These are phyloP conservation scores for Boletus sp. DNA, from an alignment of 768 basidiomycete species.

Conservation along the genomic window DNA sequence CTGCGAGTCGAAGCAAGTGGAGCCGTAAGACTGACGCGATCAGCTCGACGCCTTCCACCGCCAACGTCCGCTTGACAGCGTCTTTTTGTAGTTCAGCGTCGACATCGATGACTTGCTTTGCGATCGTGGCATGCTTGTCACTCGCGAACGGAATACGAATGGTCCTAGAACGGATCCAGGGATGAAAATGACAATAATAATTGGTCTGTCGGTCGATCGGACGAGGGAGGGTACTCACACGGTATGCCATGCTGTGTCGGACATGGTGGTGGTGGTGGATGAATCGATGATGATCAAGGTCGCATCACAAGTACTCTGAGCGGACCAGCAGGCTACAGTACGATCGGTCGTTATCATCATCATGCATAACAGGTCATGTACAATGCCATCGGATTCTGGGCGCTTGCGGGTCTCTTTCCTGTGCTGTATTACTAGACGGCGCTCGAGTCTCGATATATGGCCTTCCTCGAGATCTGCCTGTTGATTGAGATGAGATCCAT, in stretches of 20 bases:
- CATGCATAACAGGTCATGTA: too few species aligned
- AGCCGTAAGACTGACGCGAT: conserved; percentile 58
- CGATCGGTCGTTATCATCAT: too few species aligned
- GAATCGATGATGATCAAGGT: background rate
- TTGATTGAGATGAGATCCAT: background rate
- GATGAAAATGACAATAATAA: too few species aligned
- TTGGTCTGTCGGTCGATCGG: too few species aligned
- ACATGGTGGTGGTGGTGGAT: conserved; percentile 17
- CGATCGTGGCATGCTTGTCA: conserved; percentile 72
- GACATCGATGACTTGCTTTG: conserved; percentile 80
- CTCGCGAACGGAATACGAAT: conserved; percentile 78
- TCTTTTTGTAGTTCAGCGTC: conserved; percentile 81
- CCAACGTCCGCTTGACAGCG: conserved; percentile 70
- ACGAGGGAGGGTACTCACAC: conserved; percentile 38
- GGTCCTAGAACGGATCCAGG: conserved; percentile 40
- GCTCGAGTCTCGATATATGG: background rate
- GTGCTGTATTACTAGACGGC: background rate
- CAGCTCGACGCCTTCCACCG: conserved; percentile 63
- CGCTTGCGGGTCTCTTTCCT: too few species aligned
- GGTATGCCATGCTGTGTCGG: conserved; percentile 46
- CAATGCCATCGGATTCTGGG: too few species aligned
- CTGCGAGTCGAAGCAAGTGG: background rate
- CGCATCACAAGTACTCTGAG: background rate
- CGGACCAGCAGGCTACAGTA: too few species aligned
- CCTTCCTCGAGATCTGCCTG: background rate